These are phyloP conservation scores for Rhynchosporium graminicola DNA, from an alignment of 2,329 filamentous ascomycete species.

Conservation along the genomic window DNA sequence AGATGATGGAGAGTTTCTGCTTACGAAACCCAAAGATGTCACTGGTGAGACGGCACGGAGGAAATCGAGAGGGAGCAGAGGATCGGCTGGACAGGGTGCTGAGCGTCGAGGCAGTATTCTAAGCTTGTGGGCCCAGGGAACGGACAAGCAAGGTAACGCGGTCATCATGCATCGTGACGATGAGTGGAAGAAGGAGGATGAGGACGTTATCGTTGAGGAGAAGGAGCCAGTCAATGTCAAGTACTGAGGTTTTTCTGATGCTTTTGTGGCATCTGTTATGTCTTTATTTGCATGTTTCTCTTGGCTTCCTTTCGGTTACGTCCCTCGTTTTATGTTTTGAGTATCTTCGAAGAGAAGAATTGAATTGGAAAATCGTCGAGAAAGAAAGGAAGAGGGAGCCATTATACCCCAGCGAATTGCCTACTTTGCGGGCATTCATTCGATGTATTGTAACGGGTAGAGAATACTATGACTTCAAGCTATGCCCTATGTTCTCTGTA, in stretches of 20 bases:
- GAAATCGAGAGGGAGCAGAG: slow-evolving; percentile 9
- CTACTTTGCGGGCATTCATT: background rate
- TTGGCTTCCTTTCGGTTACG: background rate
- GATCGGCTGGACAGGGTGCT: background rate
- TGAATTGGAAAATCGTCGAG: background rate
- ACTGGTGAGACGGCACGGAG: slow-evolving; percentile 2
- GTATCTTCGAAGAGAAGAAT: background rate
- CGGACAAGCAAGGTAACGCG: slow-evolving; percentile 23
- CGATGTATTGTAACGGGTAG: slow-evolving; percentile 11
- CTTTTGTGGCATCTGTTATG: background rate
- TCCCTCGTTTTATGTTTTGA: background rate
- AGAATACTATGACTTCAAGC: background rate
- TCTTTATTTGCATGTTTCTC: background rate
- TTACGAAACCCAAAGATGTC: background rate
- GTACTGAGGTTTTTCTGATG: background rate
- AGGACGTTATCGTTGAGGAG: slow-evolving; percentile 5
- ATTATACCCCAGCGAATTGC: slow-evolving; percentile 10
- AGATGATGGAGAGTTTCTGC: slow-evolving; percentile 8
- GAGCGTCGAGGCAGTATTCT: slow-evolving; percentile 28
- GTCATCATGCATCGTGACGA: slow-evolving; percentile 28
- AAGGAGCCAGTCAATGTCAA: background rate
- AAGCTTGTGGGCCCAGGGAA: slow-evolving; percentile 26
- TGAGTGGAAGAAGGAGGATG: slow-evolving; percentile 22
- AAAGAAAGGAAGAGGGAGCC: background rate
- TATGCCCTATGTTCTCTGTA: no score